phyloP scores from a whole-genome alignment of 768 basidiomycete genomes.

The Austroboletus eburneus region DNA sequence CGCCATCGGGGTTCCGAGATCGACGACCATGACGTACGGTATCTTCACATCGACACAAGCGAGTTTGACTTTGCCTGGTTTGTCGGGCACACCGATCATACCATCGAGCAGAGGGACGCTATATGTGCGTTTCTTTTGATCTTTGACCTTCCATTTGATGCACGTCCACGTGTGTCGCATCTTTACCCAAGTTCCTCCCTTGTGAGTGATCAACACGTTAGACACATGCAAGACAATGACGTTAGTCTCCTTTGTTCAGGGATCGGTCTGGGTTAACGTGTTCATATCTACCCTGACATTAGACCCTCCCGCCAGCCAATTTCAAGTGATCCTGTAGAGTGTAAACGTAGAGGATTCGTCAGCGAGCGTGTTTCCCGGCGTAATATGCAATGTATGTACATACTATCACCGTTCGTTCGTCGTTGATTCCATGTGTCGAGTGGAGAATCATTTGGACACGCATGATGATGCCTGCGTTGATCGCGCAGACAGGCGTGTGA shows the following conservation, averaged over 20 bases:
- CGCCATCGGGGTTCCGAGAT: too few species aligned
- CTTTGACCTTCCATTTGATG: neutral
- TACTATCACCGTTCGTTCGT: neutral
- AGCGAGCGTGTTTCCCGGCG: neutral
- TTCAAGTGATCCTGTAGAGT: neutral
- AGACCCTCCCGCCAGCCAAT: slow-evolving; percentile 1
- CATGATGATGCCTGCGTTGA: too few species aligned
- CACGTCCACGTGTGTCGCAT: neutral
- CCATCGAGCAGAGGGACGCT: too few species aligned
- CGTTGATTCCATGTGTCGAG: neutral
- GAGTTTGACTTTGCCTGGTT: too few species aligned
- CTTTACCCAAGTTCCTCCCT: neutral
- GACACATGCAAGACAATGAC: neutral
- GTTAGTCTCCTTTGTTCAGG: neutral
- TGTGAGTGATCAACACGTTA: slow-evolving; percentile 1
- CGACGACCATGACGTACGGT: too few species aligned
- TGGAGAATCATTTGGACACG: too few species aligned
- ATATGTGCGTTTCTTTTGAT: neutral
- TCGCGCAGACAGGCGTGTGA: too few species aligned
- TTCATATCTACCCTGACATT: neutral
- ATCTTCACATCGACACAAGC: too few species aligned
- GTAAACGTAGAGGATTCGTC: too few species aligned
- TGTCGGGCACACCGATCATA: too few species aligned
- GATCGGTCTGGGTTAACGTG: too few species aligned
- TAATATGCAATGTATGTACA: neutral